Conservation (phyloP, 1,284 basidiomycete species). For the Ustilago loliicola region DNA sequence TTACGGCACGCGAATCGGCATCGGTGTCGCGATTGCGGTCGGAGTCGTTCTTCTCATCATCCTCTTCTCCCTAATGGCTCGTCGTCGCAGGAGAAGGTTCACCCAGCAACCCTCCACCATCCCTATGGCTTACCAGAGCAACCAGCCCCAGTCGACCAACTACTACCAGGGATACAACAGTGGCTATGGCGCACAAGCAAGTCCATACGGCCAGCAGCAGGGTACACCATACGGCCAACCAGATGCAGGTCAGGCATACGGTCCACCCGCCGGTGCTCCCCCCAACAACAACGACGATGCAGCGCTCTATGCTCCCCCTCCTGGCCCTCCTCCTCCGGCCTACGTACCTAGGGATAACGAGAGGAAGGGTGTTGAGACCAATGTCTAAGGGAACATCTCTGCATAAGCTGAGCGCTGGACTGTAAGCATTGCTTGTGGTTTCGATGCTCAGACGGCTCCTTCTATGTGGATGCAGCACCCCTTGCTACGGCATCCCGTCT, state of each 20-base stretch:
- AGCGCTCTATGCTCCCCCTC: conserved; percentile 39
- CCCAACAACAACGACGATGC: conserved; percentile 25
- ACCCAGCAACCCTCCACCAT: conserved; percentile 19
- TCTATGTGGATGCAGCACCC: background rate
- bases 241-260: conserved; percentile 27
- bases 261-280: conserved; percentile 32
- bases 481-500: background rate
- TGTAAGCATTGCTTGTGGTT: background rate
- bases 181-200: conserved; percentile 28
- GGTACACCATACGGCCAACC: conserved; percentile 27
- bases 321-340: conserved; percentile 42
- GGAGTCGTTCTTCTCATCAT: conserved; percentile 24
- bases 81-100: conserved; percentile 31
- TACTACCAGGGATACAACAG: conserved; percentile 33
- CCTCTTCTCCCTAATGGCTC: conserved; percentile 16
- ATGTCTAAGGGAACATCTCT: conserved; percentile 13
- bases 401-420: background rate
- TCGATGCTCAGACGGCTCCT: background rate
- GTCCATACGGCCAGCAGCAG: conserved; percentile 23
- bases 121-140: conserved; percentile 40
- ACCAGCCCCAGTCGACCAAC: conserved; percentile 15
- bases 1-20: conserved; percentile 37
- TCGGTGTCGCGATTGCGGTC: conserved; percentile 40
- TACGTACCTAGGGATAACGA: conserved; percentile 34
- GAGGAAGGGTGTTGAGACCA: conserved; percentile 29